Percentiles rank a stretch among this genome's conserved stretches.
Conservation (phyloP, 768 basidiomycete species). For the Termitomyces sp. region DNA sequence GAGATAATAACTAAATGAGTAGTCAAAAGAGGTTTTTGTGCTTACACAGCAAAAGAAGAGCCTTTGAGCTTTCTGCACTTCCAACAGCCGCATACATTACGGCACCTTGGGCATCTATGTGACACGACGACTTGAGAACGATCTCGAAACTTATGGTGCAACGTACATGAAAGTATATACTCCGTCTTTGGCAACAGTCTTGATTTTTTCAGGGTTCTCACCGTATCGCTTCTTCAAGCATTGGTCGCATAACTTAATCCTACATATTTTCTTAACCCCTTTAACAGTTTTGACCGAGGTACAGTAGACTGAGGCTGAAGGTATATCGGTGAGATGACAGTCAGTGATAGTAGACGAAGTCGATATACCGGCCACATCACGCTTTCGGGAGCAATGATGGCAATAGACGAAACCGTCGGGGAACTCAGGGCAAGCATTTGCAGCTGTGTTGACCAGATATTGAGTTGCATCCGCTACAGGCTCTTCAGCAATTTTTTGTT, state of each 20-base stretch:
- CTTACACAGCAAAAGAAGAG: conserved; percentile 55
- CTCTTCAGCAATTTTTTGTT: conserved; percentile 21
- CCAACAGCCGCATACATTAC: conserved; percentile 62
- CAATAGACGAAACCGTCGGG: conserved; percentile 50
- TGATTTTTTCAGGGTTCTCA: conserved; percentile 41
- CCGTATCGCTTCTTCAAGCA: conserved; percentile 71
- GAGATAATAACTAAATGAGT: background rate
- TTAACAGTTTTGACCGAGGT: conserved; percentile 17
- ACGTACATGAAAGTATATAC: conserved; percentile 51
- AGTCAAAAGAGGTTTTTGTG: background rate
- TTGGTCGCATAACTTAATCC: conserved; percentile 53
- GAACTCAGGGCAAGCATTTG: conserved; percentile 26
- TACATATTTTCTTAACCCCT: conserved; percentile 39
- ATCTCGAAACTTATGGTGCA: background rate
- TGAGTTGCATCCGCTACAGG: conserved; percentile 11
- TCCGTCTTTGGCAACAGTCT: conserved; percentile 20
- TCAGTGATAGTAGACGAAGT: conserved; percentile 2
- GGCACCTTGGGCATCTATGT: conserved; percentile 64
- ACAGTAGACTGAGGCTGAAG: conserved; percentile 28
- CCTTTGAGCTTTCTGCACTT: conserved; percentile 62
- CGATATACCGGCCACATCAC: conserved; percentile 42
- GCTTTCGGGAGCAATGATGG: conserved; percentile 68
- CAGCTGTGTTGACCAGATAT: conserved; percentile 3
- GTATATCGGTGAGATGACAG: conserved; percentile 1
- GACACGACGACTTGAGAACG: background rate